phyloP scores from a whole-genome alignment of 2,329 filamentous ascomycete genomes.

The Dactylellina sp. region DNA sequence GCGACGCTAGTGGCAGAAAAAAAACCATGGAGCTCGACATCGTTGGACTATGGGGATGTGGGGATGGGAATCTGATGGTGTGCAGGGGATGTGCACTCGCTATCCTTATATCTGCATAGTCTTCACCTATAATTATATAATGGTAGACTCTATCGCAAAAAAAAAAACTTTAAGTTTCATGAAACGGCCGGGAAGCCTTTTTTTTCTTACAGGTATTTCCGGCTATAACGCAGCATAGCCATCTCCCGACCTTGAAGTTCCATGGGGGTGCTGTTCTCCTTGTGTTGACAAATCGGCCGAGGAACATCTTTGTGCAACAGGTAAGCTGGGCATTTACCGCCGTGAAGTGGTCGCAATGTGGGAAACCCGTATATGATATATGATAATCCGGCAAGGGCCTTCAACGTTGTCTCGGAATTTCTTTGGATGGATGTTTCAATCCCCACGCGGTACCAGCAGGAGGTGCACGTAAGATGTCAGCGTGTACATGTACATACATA shows the following conservation, averaged over 20 bases:
- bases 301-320: slow-evolving; percentile 4
- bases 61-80: not conserved
- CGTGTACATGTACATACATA: not conserved
- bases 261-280: no score
- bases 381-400: not conserved
- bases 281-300: slow-evolving; percentile 17
- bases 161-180: slow-evolving; percentile 5
- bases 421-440: not conserved
- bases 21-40: slow-evolving; percentile 11
- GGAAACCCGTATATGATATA: slow-evolving; percentile 6
- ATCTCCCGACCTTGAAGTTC: not conserved
- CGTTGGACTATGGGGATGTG: not conserved
- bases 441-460: not conserved
- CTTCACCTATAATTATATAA: slow-evolving; percentile 5
- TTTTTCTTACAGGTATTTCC: not conserved
- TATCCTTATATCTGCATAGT: not conserved
- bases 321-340: slow-evolving; percentile 12
- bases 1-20: slow-evolving; percentile 1
- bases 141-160: not conserved
- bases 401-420: not conserved
- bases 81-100: not conserved
- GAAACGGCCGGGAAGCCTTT: not conserved
- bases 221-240: not conserved
- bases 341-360: no score
- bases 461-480: slow-evolving; percentile 13